These are phyloP conservation scores for Filobasidium wieringae DNA, from an alignment of 768 basidiomycete genomes.

Conservation along the genomic window DNA sequence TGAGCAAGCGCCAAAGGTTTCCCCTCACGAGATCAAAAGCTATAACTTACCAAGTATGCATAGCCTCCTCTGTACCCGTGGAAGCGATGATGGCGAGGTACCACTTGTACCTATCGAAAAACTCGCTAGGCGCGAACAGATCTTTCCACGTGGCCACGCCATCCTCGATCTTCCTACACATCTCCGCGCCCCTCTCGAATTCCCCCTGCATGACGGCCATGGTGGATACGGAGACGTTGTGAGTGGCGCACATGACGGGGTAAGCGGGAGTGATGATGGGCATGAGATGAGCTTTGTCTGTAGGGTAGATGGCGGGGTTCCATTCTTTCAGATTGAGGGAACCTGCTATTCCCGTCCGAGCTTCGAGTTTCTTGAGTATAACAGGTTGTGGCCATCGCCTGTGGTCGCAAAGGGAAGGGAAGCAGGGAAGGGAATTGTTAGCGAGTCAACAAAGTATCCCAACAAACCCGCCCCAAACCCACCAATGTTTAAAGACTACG, in stretches of 20 bases:
- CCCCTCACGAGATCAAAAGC: background rate
- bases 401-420: conserved; percentile 11
- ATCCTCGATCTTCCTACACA: conserved; percentile 66
- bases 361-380: conserved; percentile 91
- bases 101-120: conserved; percentile 92
- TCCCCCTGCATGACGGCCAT: conserved; percentile 94
- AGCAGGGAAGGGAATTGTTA: background rate
- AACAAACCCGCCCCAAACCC: conserved; percentile 37
- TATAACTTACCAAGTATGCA: conserved; percentile 73
- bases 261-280: conserved; percentile 99
- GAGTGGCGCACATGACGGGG: conserved; percentile 97
- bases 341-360: conserved; percentile 31
- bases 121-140: conserved; percentile 88
- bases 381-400: conserved; percentile 99
- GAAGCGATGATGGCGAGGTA: conserved; percentile 93
- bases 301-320: conserved; percentile 94
- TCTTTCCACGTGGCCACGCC: conserved; percentile 56
- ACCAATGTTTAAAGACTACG: conserved; percentile 97
- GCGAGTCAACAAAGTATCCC: background rate
- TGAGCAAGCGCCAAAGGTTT: background rate
- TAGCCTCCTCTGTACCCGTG: conserved; percentile 66
- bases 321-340: conserved; percentile 49
- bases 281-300: conserved; percentile 81
- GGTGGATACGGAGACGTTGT: conserved; percentile 91
- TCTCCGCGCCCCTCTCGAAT: conserved; percentile 80